A percentile compares a stretch with the other conserved stretches of the same genome.
These are phyloP conservation scores for Psilocybe tampanensis DNA, from an alignment of 768 basidiomycete genomes.

Conservation along the genomic window DNA sequence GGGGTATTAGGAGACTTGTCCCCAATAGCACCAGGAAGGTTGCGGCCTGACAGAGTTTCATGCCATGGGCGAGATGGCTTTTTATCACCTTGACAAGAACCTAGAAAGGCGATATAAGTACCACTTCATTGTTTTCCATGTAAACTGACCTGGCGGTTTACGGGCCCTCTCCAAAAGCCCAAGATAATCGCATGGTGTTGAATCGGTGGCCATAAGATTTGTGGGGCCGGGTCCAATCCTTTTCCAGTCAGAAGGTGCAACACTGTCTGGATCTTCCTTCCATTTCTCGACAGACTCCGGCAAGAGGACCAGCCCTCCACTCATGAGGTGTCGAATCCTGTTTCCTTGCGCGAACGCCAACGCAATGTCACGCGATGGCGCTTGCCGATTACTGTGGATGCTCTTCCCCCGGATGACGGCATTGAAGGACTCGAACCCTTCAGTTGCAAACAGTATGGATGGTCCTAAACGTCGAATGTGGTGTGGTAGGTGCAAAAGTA, in stretches of 20 bases:
- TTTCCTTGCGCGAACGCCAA: conserved; percentile 25
- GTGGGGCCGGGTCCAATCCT: neutral
- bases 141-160: too few species aligned
- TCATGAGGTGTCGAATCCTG: conserved; percentile 27
- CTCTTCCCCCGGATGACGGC: conserved; percentile 32
- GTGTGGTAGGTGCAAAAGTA: conserved; percentile 36
- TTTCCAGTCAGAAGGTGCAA: neutral
- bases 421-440: conserved; percentile 46
- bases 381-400: conserved; percentile 35
- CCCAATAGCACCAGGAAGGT: too few species aligned
- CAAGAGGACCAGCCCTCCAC: conserved; percentile 17
- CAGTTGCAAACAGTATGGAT: conserved; percentile 44
- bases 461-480: conserved; percentile 44
- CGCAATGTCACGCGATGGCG: conserved; percentile 34
- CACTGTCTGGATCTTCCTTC: neutral
- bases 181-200: neutral
- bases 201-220: neutral
- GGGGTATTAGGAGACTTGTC: too few species aligned
- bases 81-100: too few species aligned
- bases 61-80: too few species aligned
- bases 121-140: too few species aligned
- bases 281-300: neutral
- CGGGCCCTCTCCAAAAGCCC: neutral
- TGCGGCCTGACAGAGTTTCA: too few species aligned
- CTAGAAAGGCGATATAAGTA: too few species aligned